phyloP scores from a whole-genome alignment of 805 yeast genomes.

The Allodekkera sacchari region DNA sequence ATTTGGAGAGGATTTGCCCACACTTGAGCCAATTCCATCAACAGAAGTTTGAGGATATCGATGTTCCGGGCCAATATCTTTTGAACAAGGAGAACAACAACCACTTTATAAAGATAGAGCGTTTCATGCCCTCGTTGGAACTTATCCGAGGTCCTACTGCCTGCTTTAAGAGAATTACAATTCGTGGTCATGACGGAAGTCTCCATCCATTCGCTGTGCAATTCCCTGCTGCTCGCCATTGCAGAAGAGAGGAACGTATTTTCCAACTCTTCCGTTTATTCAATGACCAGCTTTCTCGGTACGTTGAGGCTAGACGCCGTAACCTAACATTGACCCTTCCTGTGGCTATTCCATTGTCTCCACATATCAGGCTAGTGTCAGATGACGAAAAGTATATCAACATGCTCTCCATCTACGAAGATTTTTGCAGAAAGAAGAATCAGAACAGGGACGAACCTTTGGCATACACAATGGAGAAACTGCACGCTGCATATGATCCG shows the following conservation, averaged over 20 bases:
- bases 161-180: conserved; percentile 80
- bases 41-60: conserved; percentile 95
- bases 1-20: conserved; percentile 86
- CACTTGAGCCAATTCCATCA: conserved; percentile 96
- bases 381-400: conserved; percentile 73
- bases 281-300: conserved; percentile 69
- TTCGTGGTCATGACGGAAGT: conserved; percentile 91
- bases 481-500: conserved; percentile 90
- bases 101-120: conserved; percentile 87
- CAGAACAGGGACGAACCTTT: conserved; percentile 85
- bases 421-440: conserved; percentile 64
- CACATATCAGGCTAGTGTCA: conserved; percentile 82
- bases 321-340: conserved; percentile 82
- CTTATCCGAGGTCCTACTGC: conserved; percentile 84
- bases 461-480: conserved; percentile 73
- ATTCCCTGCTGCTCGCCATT: conserved; percentile 95
- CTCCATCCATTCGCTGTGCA: conserved; percentile 91
- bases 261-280: conserved; percentile 87
- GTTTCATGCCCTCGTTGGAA: conserved; percentile 85
- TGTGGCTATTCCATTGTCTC: conserved; percentile 86
- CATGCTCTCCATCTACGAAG: conserved; percentile 80
- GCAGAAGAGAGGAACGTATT: conserved; percentile 91
- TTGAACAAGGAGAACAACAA: conserved; percentile 81
- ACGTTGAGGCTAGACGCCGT: conserved; percentile 84
- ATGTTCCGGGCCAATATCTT: conserved; percentile 93